A percentile compares a stretch with the other conserved stretches of the same genome.
These are phyloP conservation scores for Saccharomyces hybrid DNA, from an alignment of 1,139 yeast genomes.

Conservation along the genomic window DNA sequence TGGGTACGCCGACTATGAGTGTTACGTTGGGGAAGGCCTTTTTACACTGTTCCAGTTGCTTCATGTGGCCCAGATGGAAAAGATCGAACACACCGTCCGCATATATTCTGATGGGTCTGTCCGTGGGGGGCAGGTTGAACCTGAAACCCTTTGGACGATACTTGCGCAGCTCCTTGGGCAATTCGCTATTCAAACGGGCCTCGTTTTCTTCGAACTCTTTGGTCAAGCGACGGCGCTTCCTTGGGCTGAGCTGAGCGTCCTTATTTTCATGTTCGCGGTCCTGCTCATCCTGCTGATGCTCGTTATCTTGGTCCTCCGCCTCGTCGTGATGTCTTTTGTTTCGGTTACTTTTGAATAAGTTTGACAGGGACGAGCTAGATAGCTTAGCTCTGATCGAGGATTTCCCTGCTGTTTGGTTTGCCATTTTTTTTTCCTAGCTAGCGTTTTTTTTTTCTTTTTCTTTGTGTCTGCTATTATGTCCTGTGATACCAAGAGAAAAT, in stretches of 20 bases:
- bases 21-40: constrained; percentile 81
- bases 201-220: constrained; percentile 44
- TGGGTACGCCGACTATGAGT: constrained; percentile 85
- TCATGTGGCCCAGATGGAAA: constrained; percentile 95
- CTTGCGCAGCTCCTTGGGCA: constrained; percentile 58
- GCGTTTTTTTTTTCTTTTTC: neutral
- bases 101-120: constrained; percentile 80
- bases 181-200: constrained; percentile 45
- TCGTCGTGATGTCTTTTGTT: constrained; percentile 17
- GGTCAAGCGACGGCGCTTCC: constrained; percentile 14
- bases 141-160: constrained; percentile 63
- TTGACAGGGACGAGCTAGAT: constrained; percentile 25
- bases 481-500: neutral
- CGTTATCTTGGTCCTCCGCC: constrained; percentile 7
- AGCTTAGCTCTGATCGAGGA: constrained; percentile 24
- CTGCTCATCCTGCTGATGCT: constrained; percentile 7
- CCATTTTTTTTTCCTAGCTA: constrained; percentile 3
- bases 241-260: constrained; percentile 10
- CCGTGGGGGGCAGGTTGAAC: constrained; percentile 76
- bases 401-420: constrained; percentile 12
- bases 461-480: neutral
- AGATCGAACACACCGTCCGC: constrained; percentile 98
- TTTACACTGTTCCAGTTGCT: constrained; percentile 92
- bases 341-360: constrained; percentile 25
- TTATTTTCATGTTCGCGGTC: constrained; percentile 31